Conservation (phyloP, 176 grass and related monocot genomes). For the Oryza meyeriana region DNA sequence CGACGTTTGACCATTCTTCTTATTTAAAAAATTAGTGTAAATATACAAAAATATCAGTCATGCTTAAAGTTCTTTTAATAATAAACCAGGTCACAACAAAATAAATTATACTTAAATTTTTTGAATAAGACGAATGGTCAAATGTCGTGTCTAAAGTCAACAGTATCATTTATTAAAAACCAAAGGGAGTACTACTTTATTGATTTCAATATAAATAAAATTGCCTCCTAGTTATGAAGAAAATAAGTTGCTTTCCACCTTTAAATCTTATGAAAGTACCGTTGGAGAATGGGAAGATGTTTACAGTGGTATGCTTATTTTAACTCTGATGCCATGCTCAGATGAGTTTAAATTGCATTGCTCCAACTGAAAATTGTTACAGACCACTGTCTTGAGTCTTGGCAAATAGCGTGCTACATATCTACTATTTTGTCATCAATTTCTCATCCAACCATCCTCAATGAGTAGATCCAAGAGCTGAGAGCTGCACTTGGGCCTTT, state of each 20-base stretch:
- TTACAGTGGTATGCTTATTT: not conserved
- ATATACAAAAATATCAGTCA: no score
- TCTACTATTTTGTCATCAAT: not conserved
- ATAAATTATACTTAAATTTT: no score
- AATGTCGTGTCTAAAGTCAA: no score
- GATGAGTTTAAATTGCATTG: not conserved
- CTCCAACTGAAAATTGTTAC: not conserved
- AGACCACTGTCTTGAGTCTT: not conserved
- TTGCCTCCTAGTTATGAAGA: not conserved
- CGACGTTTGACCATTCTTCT: no score
- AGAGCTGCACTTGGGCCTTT: constrained; percentile 61
- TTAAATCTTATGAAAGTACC: not conserved
- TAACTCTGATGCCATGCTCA: not conserved
- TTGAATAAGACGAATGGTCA: no score
- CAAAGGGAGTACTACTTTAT: not conserved
- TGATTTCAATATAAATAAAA: not conserved
- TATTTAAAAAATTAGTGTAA: no score
- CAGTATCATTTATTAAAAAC: no score
- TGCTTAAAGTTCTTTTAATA: no score
- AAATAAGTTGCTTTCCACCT: not conserved
- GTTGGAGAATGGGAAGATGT: not conserved
- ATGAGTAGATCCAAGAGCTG: constrained; percentile 62
- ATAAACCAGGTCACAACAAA: no score
- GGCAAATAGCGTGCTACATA: not conserved
- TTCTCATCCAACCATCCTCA: constrained; percentile 19